phyloP scores from a whole-genome alignment of 2,329 filamentous ascomycete species.

The Sporothrix pallida region DNA sequence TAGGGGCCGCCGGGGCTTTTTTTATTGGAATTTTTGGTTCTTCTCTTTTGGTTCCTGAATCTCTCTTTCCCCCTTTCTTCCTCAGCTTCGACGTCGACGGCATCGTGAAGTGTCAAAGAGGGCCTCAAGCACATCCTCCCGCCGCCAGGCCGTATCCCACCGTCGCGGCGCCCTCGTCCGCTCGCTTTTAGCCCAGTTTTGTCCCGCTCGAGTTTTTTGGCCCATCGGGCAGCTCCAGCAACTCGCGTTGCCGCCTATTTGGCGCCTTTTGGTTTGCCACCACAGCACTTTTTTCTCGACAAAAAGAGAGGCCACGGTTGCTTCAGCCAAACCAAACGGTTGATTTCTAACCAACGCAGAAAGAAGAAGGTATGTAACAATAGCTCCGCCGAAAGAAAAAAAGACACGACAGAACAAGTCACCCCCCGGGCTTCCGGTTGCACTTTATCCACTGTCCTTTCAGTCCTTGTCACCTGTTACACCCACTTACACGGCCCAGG shows the following conservation, averaged over 20 bases:
- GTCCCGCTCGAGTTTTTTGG: not conserved
- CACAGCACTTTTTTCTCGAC: not conserved
- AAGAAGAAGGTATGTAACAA: conserved; percentile 18
- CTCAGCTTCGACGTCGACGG: conserved; percentile 20
- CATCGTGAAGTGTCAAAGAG: conserved; percentile 26
- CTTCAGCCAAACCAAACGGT: conserved; percentile 18
- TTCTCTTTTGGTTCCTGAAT: not conserved
- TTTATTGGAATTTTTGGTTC: not conserved
- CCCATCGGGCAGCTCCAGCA: not conserved
- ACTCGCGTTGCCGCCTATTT: conserved; percentile 18
- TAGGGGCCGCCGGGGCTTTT: not conserved
- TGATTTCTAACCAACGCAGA: conserved; percentile 14
- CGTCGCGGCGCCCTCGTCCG: conserved; percentile 8
- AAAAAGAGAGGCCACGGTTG: conserved; percentile 34
- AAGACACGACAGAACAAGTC: not conserved
- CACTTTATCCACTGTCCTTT: conserved; percentile 22
- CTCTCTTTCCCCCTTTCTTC: conserved; percentile 20
- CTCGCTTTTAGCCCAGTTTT: conserved; percentile 23
- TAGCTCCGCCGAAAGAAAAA: conserved; percentile 23
- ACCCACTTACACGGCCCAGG: conserved; percentile 31
- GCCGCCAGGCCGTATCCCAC: not conserved
- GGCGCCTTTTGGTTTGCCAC: conserved; percentile 34
- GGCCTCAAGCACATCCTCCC: conserved; percentile 12
- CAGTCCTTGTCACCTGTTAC: not conserved
- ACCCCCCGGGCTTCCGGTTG: conserved; percentile 15